Base-by-base conservation (phyloP, 306 rosid genomes). In the Sphenostylis stenocarpa region DNA sequence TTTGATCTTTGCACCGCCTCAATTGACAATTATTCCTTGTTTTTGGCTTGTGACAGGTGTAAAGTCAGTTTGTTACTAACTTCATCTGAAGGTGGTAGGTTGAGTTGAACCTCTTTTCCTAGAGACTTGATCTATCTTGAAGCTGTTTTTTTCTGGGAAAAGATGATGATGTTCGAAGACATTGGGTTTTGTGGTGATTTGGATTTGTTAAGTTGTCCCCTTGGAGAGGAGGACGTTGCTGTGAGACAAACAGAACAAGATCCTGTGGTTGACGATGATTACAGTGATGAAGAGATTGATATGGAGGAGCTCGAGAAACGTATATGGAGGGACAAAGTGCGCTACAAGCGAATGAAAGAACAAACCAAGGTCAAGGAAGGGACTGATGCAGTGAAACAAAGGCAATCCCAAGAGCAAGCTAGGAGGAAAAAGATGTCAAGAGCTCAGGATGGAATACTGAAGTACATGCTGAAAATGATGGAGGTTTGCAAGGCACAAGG, bases 401-500 rank as follows among this genome's bases (percentile, higher is more conserved):
- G 90, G 9, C 98, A 93, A 38, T 86, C 96, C 11, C 93, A 89
- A 31, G 98, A 91, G 21, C 95, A 93, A 67, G 96, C 97, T 0
- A 84, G 96, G 86, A 88, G 97, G 89, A 93, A 91, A 72, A 93
- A 91, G 87, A 93, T 93, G 97, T 89, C 98, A 0, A 78, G 96
- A 71, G 98, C 98, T 34, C 98, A 93, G 56, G 98, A 93, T 55
- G 97, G 95, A 9, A 93, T 93, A 45, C 48, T 93, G 77, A 93
- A 89, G 62, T 93, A 91, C 80, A 93, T 93, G 98, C 79, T 93
- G 82, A 93, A 91, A 75, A 93, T 93, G 91, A 93, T 93, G 95
- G 98, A 93, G 83, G 91, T 89, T 44, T 93, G 98, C 72, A 88
- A 93, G 77, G 98, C 98, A 5, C 93, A 91, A 57, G 98, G 98